Evolutionary conservation across 176 grass and related monocot species (phyloP).

Genomic region (Oryza australiensis): DNA sequence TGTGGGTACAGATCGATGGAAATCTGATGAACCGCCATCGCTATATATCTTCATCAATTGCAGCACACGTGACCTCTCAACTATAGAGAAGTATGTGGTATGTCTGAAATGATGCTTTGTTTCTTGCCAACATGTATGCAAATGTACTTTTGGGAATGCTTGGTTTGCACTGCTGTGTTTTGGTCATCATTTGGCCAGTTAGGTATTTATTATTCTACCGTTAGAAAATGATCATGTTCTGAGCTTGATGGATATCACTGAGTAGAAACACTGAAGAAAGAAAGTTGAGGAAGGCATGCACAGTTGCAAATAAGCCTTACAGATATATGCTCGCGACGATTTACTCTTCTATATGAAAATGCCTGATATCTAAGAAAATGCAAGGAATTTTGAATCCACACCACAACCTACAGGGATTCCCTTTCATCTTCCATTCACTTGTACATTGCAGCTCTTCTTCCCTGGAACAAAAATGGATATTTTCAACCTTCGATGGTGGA

Average conservation of each 20-base stretch:
- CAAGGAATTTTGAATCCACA: not conserved
- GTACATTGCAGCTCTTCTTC: not conserved
- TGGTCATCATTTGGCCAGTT: not conserved
- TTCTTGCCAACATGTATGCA: not conserved
- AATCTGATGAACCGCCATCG: conserved; percentile 66
- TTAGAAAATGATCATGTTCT: not conserved
- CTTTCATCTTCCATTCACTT: not conserved
- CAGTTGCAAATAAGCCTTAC: not conserved
- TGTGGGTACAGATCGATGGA: conserved; percentile 66
- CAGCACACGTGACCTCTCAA: conserved; percentile 85
- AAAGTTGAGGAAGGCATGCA: not conserved
- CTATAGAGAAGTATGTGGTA: conserved; percentile 99
- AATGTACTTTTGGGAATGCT: not conserved
- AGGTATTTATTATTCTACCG: not conserved
- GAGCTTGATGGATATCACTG: not conserved
- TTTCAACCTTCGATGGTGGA: not conserved
- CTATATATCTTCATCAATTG: conserved; percentile 96
- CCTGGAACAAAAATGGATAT: not conserved
- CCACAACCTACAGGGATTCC: not conserved
- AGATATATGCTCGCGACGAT: not conserved
- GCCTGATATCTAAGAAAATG: not conserved
- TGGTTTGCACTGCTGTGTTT: not conserved
- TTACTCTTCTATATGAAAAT: not conserved
- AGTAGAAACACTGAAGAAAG: not conserved
- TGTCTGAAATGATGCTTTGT: conserved; percentile 36